Base-by-base conservation (phyloP, 306 rosid species). In the Cucumis cinereus region DNA sequence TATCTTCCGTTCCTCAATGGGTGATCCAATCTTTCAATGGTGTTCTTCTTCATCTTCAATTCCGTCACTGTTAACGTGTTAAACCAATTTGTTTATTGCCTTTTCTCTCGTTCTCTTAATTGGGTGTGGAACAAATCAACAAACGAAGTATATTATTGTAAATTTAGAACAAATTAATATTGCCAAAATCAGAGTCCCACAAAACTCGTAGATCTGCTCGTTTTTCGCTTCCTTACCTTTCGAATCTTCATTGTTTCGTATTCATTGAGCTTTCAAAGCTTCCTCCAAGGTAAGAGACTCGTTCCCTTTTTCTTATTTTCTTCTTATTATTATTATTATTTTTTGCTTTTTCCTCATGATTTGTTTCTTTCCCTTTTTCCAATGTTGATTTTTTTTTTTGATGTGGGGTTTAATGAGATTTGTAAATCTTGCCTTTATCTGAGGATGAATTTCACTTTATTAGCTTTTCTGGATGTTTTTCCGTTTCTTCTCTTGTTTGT, bases 261-360 rank as follows among this genome's bases (percentile, higher is more conserved):
- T 30, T 36, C 45, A 14, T 55, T 74, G 20, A 64, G 81, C 88
- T 88, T 45, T 62, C 23, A 78, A 60, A 80, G 74, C 86, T 89
- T 88, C 15, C 87, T 79, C 50, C 38, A 78, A 84, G 93, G 92
- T 89, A 86, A 86, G 84, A 86, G 13, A 78, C 74, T 73, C 73
- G 26, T 14, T 8, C 60, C 22, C 4, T 64, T 36, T 64, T 49
- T n/a, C n/a, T n/a, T n/a, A n/a, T n/a, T n/a, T n/a, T n/a, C n/a
- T n/a, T n/a, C n/a, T n/a, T n/a, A n/a, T n/a, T n/a, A n/a, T n/a
- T n/a, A n/a, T n/a, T n/a, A n/a, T n/a, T n/a, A n/a, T n/a, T n/a
- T 49, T 13, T 47, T 14, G 47, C 14, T 43, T 45, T 45, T 13
- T 13, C 52, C 52, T 8, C 52, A 10, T 62, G 5, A 20, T 5